phyloP scores from a whole-genome alignment of 768 basidiomycete genomes.

The Lenzites betulinus region DNA sequence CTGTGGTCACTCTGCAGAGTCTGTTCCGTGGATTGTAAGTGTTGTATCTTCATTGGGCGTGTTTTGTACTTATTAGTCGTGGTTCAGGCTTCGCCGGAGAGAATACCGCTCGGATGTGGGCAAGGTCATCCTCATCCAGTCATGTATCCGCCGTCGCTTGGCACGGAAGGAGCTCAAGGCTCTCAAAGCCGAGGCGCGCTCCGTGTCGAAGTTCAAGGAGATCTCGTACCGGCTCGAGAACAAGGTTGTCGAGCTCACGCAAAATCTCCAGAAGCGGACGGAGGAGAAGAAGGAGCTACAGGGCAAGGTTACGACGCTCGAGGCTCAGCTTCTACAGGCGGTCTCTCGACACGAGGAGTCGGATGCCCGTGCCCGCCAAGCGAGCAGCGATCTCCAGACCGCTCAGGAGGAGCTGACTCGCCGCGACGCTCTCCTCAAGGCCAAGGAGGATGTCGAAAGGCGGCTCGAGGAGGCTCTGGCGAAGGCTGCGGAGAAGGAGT shows the following conservation, averaged over 20 bases:
- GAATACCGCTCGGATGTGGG: conserved; percentile 59
- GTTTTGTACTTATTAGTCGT: conserved; percentile 4
- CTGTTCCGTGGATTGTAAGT: conserved; percentile 88
- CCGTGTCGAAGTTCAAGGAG: conserved; percentile 97
- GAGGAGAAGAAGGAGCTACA: conserved; percentile 89
- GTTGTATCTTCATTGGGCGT: neutral
- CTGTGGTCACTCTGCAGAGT: conserved; percentile 76
- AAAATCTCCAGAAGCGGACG: conserved; percentile 86
- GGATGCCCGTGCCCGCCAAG: conserved; percentile 69
- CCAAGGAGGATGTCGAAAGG: conserved; percentile 80
- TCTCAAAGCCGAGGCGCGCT: conserved; percentile 90
- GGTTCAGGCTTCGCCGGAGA: conserved; percentile 54
- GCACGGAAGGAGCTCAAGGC: conserved; percentile 84
- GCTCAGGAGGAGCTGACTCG: conserved; percentile 72
- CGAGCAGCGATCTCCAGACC: conserved; percentile 67
- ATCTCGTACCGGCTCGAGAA: conserved; percentile 98
- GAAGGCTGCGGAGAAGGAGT: conserved; percentile 81
- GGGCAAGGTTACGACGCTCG: conserved; percentile 71
- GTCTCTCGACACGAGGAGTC: conserved; percentile 86
- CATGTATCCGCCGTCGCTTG: conserved; percentile 85
- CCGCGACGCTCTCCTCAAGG: conserved; percentile 70
- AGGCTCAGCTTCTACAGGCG: conserved; percentile 87
- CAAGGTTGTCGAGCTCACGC: conserved; percentile 98
- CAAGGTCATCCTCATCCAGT: conserved; percentile 84
- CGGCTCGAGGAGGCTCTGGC: conserved; percentile 76